Base-by-base conservation (phyloP, 73 alveolate genomes). In the Tetrahymena borealis region DNA sequence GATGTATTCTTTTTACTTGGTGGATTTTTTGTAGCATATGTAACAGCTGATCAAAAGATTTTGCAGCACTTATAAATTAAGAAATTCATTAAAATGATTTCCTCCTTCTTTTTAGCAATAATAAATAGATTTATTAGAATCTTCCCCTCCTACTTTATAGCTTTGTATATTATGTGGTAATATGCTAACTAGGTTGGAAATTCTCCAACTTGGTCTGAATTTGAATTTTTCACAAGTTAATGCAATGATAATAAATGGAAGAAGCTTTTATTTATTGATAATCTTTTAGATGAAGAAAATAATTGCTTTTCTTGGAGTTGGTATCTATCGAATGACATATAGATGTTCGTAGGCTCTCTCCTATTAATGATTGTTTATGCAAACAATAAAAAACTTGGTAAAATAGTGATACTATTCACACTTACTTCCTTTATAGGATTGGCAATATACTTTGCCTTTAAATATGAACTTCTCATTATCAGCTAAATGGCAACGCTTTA, bases 1-100 rank as follows among this genome's bases (percentile, higher is more conserved):
- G 96, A 94, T 78, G 38, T 93, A 10, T 94, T 94, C 91, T 94
- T 94, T 78, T 91, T 90, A 94, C 90, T 94, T 33, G 96, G 96
- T 32, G 96, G 96, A 36, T 91, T 94, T 91, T 90, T 94, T 39
- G n/a, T 90, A 33, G 96, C 93, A 36, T 94, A 42, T n/a, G 94
- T 91, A 3, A 42, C 33, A 33, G 79, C 78, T 12, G 94, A 91
- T 8, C 37, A 39, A 32, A 91, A 91, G 42, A 42, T 40, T 28
- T 77, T 37, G 3, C 18, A 60, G 15, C 10, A 39, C 24, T 91
- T 91, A 31, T 31, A 37, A 24, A 42, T 43, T 32, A 91, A 91
- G 20, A 85, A 85, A 32, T 79, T 16, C 28, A 9, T 77, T 11
- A 37, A 37, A 43, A 33, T 40, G 41, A 7, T 90, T 18, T 13